Evolutionary conservation across 73 alveolate species (phyloP).

Genomic region (Uronychia setigera): DNA sequence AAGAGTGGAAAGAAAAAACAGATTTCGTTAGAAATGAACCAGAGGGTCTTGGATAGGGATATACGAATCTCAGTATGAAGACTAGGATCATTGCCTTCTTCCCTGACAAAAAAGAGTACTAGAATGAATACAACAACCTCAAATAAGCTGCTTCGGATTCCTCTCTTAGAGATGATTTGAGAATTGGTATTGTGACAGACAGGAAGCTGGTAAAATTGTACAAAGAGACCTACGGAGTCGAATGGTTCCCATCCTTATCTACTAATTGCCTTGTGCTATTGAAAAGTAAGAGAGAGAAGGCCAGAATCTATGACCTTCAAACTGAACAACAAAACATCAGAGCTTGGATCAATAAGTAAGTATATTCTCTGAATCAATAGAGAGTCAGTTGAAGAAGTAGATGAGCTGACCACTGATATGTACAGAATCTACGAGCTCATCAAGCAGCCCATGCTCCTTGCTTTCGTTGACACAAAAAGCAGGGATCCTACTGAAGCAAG

Average conservation of each 20-base stretch:
- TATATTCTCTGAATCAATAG: not conserved
- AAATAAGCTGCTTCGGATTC: conserved; percentile 20
- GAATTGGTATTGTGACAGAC: conserved; percentile 49
- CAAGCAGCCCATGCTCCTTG: conserved; percentile 44
- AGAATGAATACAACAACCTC: conserved; percentile 22
- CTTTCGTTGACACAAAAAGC: conserved; percentile 38
- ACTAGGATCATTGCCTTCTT: conserved; percentile 54
- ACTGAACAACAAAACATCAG: not conserved
- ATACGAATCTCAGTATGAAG: not conserved
- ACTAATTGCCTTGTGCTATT: conserved; percentile 32
- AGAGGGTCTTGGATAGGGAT: conserved; percentile 13
- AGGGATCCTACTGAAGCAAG: not conserved
- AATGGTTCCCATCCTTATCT: conserved; percentile 50
- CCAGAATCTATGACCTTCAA: not conserved
- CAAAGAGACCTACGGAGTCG: conserved; percentile 19
- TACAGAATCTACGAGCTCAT: conserved; percentile 39
- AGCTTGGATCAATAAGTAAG: conserved; percentile 46
- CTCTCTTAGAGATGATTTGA: conserved; percentile 49
- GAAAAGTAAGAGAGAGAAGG: conserved; percentile 12
- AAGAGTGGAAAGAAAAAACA: conserved; percentile 37
- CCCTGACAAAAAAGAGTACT: conserved; percentile 30
- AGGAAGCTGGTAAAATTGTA: conserved; percentile 32
- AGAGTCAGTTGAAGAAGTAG: conserved; percentile 32
- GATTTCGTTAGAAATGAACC: conserved; percentile 10
- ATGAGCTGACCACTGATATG: conserved; percentile 25